Base-by-base conservation (phyloP, 78 protist genomes). In the Speleostelium caveatum region DNA sequence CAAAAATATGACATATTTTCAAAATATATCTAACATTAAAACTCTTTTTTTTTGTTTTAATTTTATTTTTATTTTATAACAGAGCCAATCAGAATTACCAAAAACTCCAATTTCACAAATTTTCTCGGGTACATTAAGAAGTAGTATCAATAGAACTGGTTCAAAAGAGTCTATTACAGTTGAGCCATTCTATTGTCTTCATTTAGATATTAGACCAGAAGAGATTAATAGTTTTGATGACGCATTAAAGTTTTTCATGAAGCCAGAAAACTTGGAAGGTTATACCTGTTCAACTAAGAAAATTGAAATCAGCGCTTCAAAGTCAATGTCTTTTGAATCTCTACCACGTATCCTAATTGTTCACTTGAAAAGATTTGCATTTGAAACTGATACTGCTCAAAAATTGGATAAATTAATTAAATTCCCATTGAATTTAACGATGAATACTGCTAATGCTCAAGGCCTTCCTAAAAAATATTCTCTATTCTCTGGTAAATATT, bases 41-140 rank as follows among this genome's bases (percentile, higher is more conserved):
- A n/a, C n/a, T n/a, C n/a, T n/a, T n/a, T n/a, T n/a, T n/a, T n/a
- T n/a, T n/a, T n/a, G n/a, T n/a, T n/a, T n/a, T n/a, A n/a, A n/a
- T n/a, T n/a, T n/a, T n/a, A n/a, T n/a, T n/a, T n/a, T n/a, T n/a
- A n/a, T n/a, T n/a, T n/a, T 1, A 24, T 53, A 30, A 26, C 51
- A 75, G 72, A 71, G 42, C n/a, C 88, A 79, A 55, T 67, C 69
- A 61, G 65, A 69, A 49, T 65, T 59, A 79, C 62, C 88, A 79
- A 79, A 35, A 58, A 53, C 90, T 0, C 90, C 90, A 56, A 83
- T 83, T 12, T 83, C 90, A n/a, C 90, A 83, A 69, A 67, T 83
- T 16, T 83, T 83, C 53, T 80, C 89, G 26, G 89, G 89, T 17
- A 61, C 75, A 4, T 45, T 83, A 17, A 55, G 90, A 42, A 69